Percentiles rank a stretch among this genome's conserved stretches.
These are phyloP conservation scores for Neonectria punicea DNA, from an alignment of 2,329 filamentous ascomycete genomes.

Conservation along the genomic window DNA sequence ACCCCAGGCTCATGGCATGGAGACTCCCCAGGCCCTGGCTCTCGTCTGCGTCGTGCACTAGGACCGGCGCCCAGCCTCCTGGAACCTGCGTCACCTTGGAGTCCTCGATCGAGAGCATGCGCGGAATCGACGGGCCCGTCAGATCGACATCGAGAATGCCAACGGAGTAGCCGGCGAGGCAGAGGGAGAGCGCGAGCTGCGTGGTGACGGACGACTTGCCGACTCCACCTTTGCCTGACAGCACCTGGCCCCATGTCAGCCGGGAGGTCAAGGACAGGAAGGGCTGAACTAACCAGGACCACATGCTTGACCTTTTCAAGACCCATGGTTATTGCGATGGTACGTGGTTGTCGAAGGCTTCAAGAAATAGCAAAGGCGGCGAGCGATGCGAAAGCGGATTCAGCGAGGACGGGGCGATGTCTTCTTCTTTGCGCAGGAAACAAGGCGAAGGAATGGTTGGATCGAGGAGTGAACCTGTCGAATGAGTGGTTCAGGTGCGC, in stretches of 20 bases:
- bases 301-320: slow-evolving; percentile 76
- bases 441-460: neutral
- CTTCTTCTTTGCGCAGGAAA: neutral
- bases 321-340: slow-evolving; percentile 43
- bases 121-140: slow-evolving; percentile 94
- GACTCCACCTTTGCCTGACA: slow-evolving; percentile 97
- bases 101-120: slow-evolving; percentile 89
- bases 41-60: slow-evolving; percentile 74
- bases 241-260: slow-evolving; percentile 61
- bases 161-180: slow-evolving; percentile 85
- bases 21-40: slow-evolving; percentile 68
- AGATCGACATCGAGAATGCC: slow-evolving; percentile 97
- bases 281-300: slow-evolving; percentile 67
- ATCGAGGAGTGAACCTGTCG: no score
- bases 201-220: slow-evolving; percentile 98
- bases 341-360: neutral
- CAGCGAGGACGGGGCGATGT: neutral
- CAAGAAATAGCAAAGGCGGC: neutral
- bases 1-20: slow-evolving; percentile 91
- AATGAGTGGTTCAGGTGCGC: neutral
- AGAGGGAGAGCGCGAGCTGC: slow-evolving; percentile 90
- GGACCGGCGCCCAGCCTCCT: slow-evolving; percentile 90
- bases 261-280: neutral
- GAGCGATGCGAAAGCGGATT: neutral
- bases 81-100: slow-evolving; percentile 92